Evolutionary conservation across 371 early-diverging fungal species (phyloP).

Genomic region (Phascolomyces articulosus): DNA sequence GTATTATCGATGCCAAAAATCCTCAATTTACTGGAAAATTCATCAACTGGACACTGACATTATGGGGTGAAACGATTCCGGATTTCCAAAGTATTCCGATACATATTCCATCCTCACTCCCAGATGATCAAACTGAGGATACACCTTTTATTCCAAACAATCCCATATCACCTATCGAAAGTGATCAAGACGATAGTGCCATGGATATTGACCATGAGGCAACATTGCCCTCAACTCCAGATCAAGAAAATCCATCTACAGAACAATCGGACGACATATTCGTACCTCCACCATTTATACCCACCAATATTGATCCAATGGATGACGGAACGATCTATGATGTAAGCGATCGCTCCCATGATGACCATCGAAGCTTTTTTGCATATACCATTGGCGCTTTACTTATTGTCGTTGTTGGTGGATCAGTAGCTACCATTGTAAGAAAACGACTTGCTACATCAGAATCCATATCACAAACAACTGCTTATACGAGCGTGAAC

Average conservation of each 20-base stretch:
- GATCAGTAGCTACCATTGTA: constrained; percentile 13
- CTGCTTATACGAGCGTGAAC: constrained; percentile 12
- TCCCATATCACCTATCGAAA: background rate
- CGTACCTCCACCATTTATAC: background rate
- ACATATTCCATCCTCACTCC: background rate
- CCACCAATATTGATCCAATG: constrained; percentile 1
- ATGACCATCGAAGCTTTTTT: constrained; percentile 22
- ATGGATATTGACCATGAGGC: background rate
- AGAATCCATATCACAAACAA: constrained; percentile 8
- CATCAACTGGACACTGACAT: constrained; percentile 64
- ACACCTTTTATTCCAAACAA: background rate
- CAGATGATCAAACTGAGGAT: background rate
- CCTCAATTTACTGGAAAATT: constrained; percentile 50
- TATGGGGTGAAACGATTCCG: constrained; percentile 66
- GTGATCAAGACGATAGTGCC: background rate
- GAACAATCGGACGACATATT: background rate
- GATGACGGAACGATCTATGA: background rate
- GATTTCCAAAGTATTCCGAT: constrained; percentile 15
- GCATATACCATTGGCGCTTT: constrained; percentile 13
- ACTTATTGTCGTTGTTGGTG: constrained; percentile 12
- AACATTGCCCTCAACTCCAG: background rate
- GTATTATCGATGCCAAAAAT: constrained; percentile 57
- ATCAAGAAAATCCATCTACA: background rate
- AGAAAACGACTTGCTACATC: constrained; percentile 2
- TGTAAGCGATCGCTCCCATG: background rate